These are phyloP conservation scores for Evansstolkia leycettana DNA, from an alignment of 495 filamentous ascomycete genomes.

Conservation along the genomic window DNA sequence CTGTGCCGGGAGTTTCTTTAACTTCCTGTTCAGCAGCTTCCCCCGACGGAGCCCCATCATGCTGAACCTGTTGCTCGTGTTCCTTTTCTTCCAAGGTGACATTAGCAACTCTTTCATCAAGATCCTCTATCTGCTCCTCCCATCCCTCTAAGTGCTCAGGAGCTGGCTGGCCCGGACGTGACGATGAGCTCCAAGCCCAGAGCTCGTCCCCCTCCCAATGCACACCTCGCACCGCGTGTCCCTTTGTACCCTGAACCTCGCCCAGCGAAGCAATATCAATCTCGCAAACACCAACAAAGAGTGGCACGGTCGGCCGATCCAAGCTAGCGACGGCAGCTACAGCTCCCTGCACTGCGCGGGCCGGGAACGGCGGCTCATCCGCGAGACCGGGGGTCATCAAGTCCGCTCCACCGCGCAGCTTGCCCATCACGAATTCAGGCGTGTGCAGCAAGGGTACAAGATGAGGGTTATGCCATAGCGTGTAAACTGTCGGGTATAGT, in stretches of 20 bases:
- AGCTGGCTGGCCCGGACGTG: conserved; percentile 36
- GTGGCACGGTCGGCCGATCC: conserved; percentile 47
- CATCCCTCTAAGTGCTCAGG: conserved; percentile 39
- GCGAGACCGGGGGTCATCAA: conserved; percentile 67
- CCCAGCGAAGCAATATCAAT: conserved; percentile 49
- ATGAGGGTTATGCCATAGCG: conserved; percentile 51
- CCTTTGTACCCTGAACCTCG: conserved; percentile 51
- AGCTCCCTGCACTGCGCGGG: conserved; percentile 45
- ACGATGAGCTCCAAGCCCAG: conserved; percentile 50
- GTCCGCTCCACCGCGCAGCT: conserved; percentile 53
- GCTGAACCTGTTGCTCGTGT: conserved; percentile 2
- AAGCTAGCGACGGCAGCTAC: conserved; percentile 56
- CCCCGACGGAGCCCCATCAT: conserved; percentile 5
- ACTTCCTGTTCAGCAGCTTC: conserved; percentile 15
- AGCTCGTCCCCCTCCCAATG: conserved; percentile 70
- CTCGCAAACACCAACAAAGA: conserved; percentile 55
- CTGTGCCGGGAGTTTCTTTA: conserved; percentile 16
- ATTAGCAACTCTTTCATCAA: conserved; percentile 27
- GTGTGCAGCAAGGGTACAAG: conserved; percentile 55
- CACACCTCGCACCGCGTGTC: conserved; percentile 52
- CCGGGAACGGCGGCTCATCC: conserved; percentile 56
- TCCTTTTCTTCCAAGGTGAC: conserved; percentile 25
- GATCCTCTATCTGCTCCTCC: conserved; percentile 26
- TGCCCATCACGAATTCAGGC: conserved; percentile 46
- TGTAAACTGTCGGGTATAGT: conserved; percentile 59